Evolutionary conservation across 2,329 filamentous ascomycete genomes (phyloP).

Genomic region (Cladosporium cucumerinum): DNA sequence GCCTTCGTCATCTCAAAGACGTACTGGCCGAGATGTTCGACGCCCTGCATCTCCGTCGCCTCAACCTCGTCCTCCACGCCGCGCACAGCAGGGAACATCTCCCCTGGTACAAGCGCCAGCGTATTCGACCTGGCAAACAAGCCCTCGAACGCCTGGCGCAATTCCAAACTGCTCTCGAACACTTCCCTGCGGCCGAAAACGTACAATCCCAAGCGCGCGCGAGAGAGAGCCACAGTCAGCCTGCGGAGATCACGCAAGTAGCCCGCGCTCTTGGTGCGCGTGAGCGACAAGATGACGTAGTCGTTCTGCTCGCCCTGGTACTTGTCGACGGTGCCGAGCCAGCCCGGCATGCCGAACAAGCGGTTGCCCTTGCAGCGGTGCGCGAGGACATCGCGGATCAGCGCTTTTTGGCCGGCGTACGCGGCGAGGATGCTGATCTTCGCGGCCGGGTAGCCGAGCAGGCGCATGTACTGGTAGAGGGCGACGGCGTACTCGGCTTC

Average conservation of each 20-base stretch:
- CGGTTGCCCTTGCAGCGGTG: constrained; percentile 80
- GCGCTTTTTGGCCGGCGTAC: constrained; percentile 85
- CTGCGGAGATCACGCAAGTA: constrained; percentile 92
- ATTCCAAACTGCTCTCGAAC: constrained; percentile 84
- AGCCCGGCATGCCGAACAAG: constrained; percentile 83
- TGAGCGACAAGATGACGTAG: constrained; percentile 91
- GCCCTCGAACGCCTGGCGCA: constrained; percentile 79
- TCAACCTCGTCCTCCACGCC: constrained; percentile 49
- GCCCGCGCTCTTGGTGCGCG: constrained; percentile 80
- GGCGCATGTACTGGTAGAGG: constrained; percentile 93
- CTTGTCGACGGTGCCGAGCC: constrained; percentile 93
- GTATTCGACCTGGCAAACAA: constrained; percentile 66
- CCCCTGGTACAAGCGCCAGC: constrained; percentile 75
- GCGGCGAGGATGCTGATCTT: constrained; percentile 88
- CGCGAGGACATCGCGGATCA: constrained; percentile 80
- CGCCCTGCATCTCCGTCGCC: constrained; percentile 74
- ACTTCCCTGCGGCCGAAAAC: constrained; percentile 83
- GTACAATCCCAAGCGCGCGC: constrained; percentile 86
- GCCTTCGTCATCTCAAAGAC: constrained; percentile 92
- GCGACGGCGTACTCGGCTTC: constrained; percentile 97
- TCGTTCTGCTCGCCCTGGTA: constrained; percentile 99
- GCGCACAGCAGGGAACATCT: constrained; percentile 70
- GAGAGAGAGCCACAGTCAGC: constrained; percentile 89
- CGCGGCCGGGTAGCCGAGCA: constrained; percentile 82
- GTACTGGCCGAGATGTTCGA: constrained; percentile 94